Evolutionary conservation across 73 alveolate genomes (phyloP), one percentile per base, ranked within the genome.

Genomic region (Urostyla sp.): DNA sequence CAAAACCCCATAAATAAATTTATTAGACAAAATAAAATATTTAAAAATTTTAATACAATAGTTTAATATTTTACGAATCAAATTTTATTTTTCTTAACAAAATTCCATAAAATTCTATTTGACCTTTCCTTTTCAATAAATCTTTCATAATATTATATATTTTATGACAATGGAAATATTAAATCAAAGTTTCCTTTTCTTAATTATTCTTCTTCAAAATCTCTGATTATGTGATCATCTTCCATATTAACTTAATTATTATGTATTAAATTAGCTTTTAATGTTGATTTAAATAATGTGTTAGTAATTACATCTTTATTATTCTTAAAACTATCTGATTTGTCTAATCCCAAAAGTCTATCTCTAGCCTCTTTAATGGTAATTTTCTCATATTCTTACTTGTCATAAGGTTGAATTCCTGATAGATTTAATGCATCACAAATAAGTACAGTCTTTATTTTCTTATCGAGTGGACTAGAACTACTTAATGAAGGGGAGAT

Each of bases 111-210:
- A 3, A 67, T 46, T 20, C 35, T 51, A 28, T 80, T 80, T 27
- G 61, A 23, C 53, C 90, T 66, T 0, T 27, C 21, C 32, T 32
- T 43, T 34, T 54, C 80, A 57, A 87, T 89, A 80, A 85, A 92
- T 63, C 79, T 18, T 61, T 45, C 26, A 84, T 92, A 92, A 69
- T 87, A 82, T 16, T 76, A 61, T 37, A 89, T 58, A 52, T 92
- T 92, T 18, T 57, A 61, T 44, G 75, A 58, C 11, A 81, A 53
- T 11, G 98, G 98, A 76, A 90, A 92, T 8, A 92, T 75, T 44
- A 79, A 44, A 20, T 90, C 91, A 76, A 86, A 92, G 80, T 84
- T 75, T 52, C 96, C 98, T n/a, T 27, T 40, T 35, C 90, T 43
- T 16, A 38, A 52, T 37, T 61, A 20, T 38, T 85, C 94, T 52